These are phyloP conservation scores for Neonectria sp. DNA, from an alignment of 2,329 filamentous ascomycete species.

Conservation along the genomic window DNA sequence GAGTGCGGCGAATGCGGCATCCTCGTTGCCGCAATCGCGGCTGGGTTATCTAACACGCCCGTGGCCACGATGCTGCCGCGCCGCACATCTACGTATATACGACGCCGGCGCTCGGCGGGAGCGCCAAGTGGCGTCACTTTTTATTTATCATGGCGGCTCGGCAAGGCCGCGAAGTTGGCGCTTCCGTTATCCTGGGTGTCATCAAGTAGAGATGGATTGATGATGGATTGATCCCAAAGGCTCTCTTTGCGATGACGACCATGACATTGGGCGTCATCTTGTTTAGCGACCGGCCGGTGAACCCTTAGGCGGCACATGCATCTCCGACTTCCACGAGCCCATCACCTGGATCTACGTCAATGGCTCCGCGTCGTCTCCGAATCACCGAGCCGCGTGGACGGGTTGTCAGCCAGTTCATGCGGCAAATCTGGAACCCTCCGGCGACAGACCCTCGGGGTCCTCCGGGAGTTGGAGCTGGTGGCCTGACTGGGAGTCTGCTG, in stretches of 20 bases:
- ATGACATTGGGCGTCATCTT: background rate
- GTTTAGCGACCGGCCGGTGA: background rate
- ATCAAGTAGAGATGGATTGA: background rate
- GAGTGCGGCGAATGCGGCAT: conserved; percentile 31
- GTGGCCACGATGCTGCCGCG: conserved; percentile 12
- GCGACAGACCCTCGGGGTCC: conserved; percentile 9
- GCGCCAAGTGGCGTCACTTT: conserved; percentile 23
- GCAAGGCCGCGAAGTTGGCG: conserved; percentile 4
- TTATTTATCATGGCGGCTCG: background rate
- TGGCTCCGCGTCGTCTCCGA: background rate
- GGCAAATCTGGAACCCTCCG: conserved; percentile 10
- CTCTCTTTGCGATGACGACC: background rate
- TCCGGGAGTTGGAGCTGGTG: conserved; percentile 17
- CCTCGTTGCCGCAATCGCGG: conserved; percentile 19
- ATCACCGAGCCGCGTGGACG: conserved; percentile 1
- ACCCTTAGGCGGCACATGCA: background rate
- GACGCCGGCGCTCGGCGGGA: conserved; percentile 9
- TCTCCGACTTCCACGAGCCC: background rate
- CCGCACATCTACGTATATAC: conserved; percentile 6
- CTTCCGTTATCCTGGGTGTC: background rate
- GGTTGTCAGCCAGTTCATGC: conserved; percentile 20
- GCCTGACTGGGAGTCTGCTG: conserved; percentile 21
- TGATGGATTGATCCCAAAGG: no score
- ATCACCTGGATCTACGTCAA: background rate
- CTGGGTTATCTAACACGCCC: conserved; percentile 15